A percentile compares a stretch with the other conserved stretches of the same genome.
Evolutionary conservation across 73 alveolate genomes (phyloP).

Genomic region (Tetrahymena elliotti): DNA sequence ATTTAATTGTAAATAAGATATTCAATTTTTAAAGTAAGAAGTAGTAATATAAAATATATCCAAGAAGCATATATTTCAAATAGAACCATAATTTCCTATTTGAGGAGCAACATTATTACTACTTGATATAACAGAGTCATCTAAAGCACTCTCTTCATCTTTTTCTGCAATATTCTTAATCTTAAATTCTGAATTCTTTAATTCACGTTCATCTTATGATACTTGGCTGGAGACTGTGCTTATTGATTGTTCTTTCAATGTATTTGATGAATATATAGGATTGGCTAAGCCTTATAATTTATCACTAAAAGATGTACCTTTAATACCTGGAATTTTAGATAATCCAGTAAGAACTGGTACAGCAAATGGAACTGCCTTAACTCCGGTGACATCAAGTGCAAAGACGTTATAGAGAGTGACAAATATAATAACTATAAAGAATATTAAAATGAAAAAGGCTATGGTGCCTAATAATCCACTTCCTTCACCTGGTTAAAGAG

Average conservation of each 20-base stretch:
- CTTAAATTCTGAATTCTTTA: neutral
- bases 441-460: neutral
- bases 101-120: neutral
- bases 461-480: neutral
- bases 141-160: neutral
- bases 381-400: neutral
- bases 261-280: neutral
- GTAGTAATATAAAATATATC: neutral
- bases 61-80: neutral
- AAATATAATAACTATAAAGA: neutral
- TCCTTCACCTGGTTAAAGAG: neutral
- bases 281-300: neutral
- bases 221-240: neutral
- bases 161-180: neutral
- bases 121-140: neutral
- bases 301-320: neutral
- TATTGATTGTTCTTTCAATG: neutral
- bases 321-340: neutral
- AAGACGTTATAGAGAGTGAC: neutral
- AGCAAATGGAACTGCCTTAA: neutral
- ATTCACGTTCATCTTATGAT: neutral
- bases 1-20: no score
- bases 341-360: neutral
- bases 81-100: neutral
- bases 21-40: no score